A percentile compares a stretch with the other conserved stretches of the same genome.
phyloP scores from a whole-genome alignment of 352 stramenopile genomes.

The Globisporangium cylindrosporum region DNA sequence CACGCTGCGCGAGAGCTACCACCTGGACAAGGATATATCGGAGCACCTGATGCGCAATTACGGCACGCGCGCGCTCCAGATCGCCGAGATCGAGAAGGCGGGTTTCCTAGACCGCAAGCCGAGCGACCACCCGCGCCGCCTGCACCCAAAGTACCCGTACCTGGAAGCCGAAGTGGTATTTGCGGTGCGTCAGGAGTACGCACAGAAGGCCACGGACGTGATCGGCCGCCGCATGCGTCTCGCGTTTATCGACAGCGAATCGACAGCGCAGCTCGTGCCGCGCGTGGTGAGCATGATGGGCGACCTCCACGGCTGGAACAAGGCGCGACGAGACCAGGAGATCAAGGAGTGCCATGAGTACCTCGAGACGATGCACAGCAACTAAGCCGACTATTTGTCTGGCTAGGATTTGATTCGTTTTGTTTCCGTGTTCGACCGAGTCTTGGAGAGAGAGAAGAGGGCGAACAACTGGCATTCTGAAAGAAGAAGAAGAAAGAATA shows the following conservation, averaged over 20 bases:
- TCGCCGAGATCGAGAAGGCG: conserved; percentile 89
- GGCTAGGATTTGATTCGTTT: not conserved
- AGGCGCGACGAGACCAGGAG: conserved; percentile 73
- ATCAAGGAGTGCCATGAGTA: conserved; percentile 71
- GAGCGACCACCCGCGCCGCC: conserved; percentile 81
- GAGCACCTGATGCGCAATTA: conserved; percentile 96
- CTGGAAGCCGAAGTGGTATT: conserved; percentile 94
- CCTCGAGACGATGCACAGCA: conserved; percentile 88
- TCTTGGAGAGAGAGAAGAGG: not conserved
- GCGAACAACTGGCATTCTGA: not conserved
- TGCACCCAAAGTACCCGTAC: conserved; percentile 95
- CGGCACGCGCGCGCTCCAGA: conserved; percentile 93
- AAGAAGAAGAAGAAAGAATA: not conserved
- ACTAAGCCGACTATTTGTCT: conserved; percentile 15
- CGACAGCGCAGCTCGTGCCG: conserved; percentile 69
- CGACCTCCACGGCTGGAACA: conserved; percentile 84
- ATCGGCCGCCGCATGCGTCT: conserved; percentile 91
- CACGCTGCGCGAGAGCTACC: conserved; percentile 92
- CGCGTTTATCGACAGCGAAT: conserved; percentile 91
- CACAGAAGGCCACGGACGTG: conserved; percentile 91
- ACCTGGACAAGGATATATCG: conserved; percentile 92
- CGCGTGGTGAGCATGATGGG: conserved; percentile 93
- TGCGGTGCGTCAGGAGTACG: conserved; percentile 93
- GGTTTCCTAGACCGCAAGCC: conserved; percentile 83
- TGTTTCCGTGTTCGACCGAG: not conserved